Percentiles rank a stretch among this genome's conserved stretches.
phyloP scores from a whole-genome alignment of 2,329 filamentous ascomycete genomes.

The Aureobasidium vineae region DNA sequence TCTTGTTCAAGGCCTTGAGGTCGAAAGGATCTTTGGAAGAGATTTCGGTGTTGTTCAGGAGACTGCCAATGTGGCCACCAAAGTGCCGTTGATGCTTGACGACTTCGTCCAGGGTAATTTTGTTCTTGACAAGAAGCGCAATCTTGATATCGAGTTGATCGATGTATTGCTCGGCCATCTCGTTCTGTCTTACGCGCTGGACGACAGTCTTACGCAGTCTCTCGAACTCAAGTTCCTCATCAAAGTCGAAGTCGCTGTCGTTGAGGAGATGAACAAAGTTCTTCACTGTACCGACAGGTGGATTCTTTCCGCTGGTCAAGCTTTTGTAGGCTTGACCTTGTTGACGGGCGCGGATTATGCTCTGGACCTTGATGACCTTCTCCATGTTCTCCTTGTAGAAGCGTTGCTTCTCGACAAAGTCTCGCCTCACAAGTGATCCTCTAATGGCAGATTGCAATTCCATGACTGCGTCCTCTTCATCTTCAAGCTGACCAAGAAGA shows the following conservation, averaged over 20 bases:
- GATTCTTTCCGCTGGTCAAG: conserved; percentile 92
- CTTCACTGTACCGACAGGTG: conserved; percentile 93
- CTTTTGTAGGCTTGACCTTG: conserved; percentile 99
- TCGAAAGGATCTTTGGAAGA: conserved; percentile 90
- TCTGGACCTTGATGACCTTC: conserved; percentile 98
- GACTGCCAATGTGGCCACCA: conserved; percentile 78
- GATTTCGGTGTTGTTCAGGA: conserved; percentile 86
- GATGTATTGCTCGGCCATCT: conserved; percentile 96
- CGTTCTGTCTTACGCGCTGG: conserved; percentile 94
- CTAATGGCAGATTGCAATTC: conserved; percentile 73
- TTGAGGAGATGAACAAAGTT: conserved; percentile 97
- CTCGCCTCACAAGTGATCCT: conserved; percentile 69
- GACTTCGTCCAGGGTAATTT: conserved; percentile 97
- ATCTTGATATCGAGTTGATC: conserved; percentile 99
- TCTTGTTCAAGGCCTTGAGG: conserved; percentile 95
- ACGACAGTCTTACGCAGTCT: conserved; percentile 92
- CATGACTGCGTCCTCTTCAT: conserved; percentile 72
- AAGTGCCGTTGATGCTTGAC: conserved; percentile 96
- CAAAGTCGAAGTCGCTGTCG: conserved; percentile 98
- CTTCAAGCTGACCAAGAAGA: conserved; percentile 73
- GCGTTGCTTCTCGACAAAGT: conserved; percentile 79
- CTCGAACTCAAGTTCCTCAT: conserved; percentile 97
- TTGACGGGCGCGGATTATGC: conserved; percentile 89
- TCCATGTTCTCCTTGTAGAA: conserved; percentile 98
- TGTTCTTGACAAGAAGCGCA: conserved; percentile 96